A percentile compares a stretch with the other conserved stretches of the same genome.
Conservation (phyloP, 1,284 basidiomycete species). For the Pulveroboletus sp. region DNA sequence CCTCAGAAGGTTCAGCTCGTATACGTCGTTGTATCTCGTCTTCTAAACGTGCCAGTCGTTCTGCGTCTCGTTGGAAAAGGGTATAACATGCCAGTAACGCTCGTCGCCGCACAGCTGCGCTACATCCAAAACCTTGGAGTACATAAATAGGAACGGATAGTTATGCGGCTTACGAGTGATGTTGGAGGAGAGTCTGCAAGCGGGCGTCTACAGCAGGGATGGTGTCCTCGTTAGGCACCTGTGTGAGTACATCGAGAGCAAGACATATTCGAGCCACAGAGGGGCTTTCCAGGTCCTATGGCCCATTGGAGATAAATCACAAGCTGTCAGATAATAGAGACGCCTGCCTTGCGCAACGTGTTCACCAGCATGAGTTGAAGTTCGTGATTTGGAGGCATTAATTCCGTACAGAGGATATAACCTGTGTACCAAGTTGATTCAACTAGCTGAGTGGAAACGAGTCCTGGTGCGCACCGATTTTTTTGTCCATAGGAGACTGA, state of each 20-base stretch:
- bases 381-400: constrained; percentile 68
- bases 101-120: constrained; percentile 60
- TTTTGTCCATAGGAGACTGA: constrained; percentile 58
- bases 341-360: constrained; percentile 70
- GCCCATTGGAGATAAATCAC: neutral
- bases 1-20: constrained; percentile 13
- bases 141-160: constrained; percentile 8
- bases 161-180: constrained; percentile 68
- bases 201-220: constrained; percentile 73
- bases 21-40: constrained; percentile 21
- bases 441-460: neutral
- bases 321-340: neutral
- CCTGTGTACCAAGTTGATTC: constrained; percentile 43
- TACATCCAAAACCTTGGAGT: constrained; percentile 32
- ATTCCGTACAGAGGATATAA: constrained; percentile 71
- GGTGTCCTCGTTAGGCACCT: constrained; percentile 58
- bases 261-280: constrained; percentile 59
- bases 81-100: constrained; percentile 58
- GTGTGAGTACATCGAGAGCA: constrained; percentile 68
- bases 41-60: constrained; percentile 49
- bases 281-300: constrained; percentile 65
- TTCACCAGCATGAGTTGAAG: constrained; percentile 81
- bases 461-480: constrained; percentile 53
- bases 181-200: constrained; percentile 61
- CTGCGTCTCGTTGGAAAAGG: constrained; percentile 50